Conservation (phyloP, 2,329 filamentous ascomycete genomes). For the Scopulariopsis brevicaulis region DNA sequence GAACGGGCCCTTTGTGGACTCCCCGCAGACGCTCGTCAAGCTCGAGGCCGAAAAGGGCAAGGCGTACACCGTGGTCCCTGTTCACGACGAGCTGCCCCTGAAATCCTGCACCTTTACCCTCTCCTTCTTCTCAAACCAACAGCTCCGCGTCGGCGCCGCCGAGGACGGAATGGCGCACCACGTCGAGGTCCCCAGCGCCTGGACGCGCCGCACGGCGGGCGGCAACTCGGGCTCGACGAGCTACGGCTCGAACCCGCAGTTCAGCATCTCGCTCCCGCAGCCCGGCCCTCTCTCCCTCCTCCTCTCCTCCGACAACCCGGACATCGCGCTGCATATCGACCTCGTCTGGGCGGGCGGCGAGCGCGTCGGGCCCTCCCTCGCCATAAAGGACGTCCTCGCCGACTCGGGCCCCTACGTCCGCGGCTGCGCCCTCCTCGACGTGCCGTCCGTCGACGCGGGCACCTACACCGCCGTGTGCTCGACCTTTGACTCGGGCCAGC, state of each 20-base stretch:
- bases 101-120: constrained; percentile 76
- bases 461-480: constrained; percentile 83
- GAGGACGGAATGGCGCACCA: constrained; percentile 45
- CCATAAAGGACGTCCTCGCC: constrained; percentile 65
- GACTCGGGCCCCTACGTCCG: constrained; percentile 84
- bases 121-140: constrained; percentile 62
- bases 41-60: constrained; percentile 33
- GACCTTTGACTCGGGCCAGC: constrained; percentile 74
- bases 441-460: constrained; percentile 51
- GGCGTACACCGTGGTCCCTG: constrained; percentile 52
- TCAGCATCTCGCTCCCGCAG: constrained; percentile 47
- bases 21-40: constrained; percentile 78
- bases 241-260: constrained; percentile 85
- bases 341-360: constrained; percentile 67
- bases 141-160: constrained; percentile 51
- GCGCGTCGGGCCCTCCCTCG: constrained; percentile 53
- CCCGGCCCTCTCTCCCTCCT: constrained; percentile 59
- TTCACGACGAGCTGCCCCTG: constrained; percentile 67
- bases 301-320: constrained; percentile 53
- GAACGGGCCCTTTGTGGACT: constrained; percentile 82
- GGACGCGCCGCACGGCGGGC: constrained; percentile 72
- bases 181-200: constrained; percentile 50
- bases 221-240: constrained; percentile 67
- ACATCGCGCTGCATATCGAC: constrained; percentile 74
- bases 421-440: constrained; percentile 61